These are phyloP conservation scores for Boletus sp. DNA, from an alignment of 768 basidiomycete genomes.

Conservation along the genomic window DNA sequence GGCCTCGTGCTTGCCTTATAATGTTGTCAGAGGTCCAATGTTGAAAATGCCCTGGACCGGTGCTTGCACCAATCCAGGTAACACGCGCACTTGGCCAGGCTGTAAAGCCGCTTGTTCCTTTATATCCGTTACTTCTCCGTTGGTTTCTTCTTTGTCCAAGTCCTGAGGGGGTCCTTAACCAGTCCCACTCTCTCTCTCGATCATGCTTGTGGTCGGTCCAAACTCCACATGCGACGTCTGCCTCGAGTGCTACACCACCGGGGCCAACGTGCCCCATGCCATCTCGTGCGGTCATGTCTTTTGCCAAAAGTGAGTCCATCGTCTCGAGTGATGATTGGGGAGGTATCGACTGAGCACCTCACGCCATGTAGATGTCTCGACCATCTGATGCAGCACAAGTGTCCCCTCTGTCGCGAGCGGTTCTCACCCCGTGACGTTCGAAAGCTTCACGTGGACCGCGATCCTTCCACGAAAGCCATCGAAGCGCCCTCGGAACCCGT, in stretches of 20 bases:
- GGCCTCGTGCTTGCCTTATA: constrained; percentile 38
- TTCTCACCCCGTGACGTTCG: constrained; percentile 48
- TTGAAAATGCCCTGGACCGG: constrained; percentile 21
- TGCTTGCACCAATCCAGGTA: constrained; percentile 24
- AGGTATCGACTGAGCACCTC: neutral
- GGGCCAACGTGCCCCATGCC: constrained; percentile 56
- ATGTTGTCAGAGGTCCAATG: constrained; percentile 23
- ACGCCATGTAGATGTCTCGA: constrained; percentile 49
- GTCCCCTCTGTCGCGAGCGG: constrained; percentile 62
- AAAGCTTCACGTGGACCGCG: constrained; percentile 58
- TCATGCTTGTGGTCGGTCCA: constrained; percentile 66
- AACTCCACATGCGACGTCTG: constrained; percentile 77
- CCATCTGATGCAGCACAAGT: constrained; percentile 45
- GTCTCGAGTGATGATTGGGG: constrained; percentile 21
- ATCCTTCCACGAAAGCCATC: constrained; percentile 32
- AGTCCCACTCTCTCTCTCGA: constrained; percentile 31
- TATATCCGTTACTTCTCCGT: constrained; percentile 16
- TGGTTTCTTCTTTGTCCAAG: constrained; percentile 2
- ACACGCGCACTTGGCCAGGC: constrained; percentile 34
- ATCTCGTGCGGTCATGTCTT: constrained; percentile 75
- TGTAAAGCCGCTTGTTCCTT: constrained; percentile 16
- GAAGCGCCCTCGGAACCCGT: constrained; percentile 22
- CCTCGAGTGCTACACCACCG: constrained; percentile 57
- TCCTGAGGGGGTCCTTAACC: constrained; percentile 33
- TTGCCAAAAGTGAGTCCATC: constrained; percentile 42